Conservation (phyloP, 495 filamentous ascomycete species). For the Trichoderma parareesei region DNA sequence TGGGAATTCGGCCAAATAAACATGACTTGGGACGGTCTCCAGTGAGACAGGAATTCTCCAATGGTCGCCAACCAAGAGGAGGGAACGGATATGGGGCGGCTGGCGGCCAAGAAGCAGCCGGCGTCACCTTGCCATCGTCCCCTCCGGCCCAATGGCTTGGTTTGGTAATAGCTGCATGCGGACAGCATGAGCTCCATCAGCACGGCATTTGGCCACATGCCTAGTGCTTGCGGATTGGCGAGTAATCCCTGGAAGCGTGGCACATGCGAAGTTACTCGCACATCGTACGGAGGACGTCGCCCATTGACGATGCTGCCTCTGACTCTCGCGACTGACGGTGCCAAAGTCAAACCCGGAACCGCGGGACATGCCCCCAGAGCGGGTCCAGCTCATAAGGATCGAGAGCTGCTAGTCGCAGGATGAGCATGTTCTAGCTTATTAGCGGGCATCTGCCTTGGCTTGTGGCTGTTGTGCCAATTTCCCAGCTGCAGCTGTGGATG, state of each 20-base stretch:
- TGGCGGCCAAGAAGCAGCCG: background rate
- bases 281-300: too few relatives aligned
- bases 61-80: background rate
- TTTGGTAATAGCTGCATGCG: background rate
- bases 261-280: background rate
- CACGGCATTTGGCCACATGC: constrained; percentile 2
- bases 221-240: constrained; percentile 1
- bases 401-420: background rate
- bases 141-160: background rate
- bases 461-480: constrained; percentile 6
- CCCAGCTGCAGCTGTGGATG: background rate
- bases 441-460: constrained; percentile 1
- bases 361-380: background rate
- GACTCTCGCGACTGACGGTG: background rate
- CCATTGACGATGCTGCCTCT: background rate
- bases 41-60: background rate
- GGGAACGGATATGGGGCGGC: background rate
- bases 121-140: background rate
- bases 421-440: background rate
- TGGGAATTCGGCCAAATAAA: background rate
- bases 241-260: background rate
- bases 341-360: constrained; percentile 2
- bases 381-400: background rate
- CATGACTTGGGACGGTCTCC: background rate
- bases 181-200: background rate